Evolutionary conservation across 108 stramenopile species (phyloP), one percentile per base, ranked within the genome.

Genomic region (Cyclostephanos tholiformis): DNA sequence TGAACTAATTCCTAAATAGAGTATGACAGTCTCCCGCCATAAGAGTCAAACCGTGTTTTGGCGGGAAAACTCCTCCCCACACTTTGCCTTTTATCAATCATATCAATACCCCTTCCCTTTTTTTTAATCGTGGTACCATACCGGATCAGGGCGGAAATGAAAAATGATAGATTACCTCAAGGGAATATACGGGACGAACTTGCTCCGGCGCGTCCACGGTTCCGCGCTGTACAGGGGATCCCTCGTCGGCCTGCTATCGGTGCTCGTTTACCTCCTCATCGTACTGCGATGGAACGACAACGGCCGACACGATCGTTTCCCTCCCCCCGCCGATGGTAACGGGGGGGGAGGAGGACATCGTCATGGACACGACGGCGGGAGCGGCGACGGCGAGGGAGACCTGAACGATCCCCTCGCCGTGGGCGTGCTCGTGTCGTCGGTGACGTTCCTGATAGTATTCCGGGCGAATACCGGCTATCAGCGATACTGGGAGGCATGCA

Each of bases 151-250:
- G n/a, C n/a, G n/a, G n/a, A n/a, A 41, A 9, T 10, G 12, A 12
- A 41, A 17, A 27, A 92, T 92, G 91, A 92, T 92, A 65, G 82
- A 82, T 49, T 92, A 92, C 79, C 77, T 84, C 70, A 86, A 88
- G 51, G 85, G 86, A 0, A 69, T 77, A 53, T 88, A 86, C 71
- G 84, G 87, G 9, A 48, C 88, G 60, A 88, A 81, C 52, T 67
- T 89, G 46, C 67, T 92, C 20, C 77, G 77, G 46, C 86, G 86
- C 50, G 46, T 88, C 48, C 85, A 92, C 56, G 91, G 91, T n/a
- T 86, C 85, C 12, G 83, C 89, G 4, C 73, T 88, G 35, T 92
- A 92, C 81, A 87, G 88, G 52, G 75, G 74, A 22, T 69, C 82
- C 17, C 49, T 92, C 32, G 85, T 87, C 16, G 77, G 86, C 11